Base-by-base conservation (phyloP, 225 moss, liverwort and hornwort species). In the Marchantia polymorpha region DNA sequence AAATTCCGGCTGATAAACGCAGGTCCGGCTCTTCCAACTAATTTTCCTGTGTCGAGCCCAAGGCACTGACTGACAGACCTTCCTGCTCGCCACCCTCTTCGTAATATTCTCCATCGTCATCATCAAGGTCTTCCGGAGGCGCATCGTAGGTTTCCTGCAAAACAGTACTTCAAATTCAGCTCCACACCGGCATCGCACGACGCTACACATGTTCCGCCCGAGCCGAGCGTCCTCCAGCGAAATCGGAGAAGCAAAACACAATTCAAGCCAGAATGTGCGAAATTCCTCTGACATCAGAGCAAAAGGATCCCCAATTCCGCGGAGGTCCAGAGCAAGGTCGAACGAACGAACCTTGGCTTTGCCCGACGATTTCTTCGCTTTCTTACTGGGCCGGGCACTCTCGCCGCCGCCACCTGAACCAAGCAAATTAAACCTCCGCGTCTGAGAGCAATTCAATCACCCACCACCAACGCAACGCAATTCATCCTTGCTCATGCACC, bases 61-160 rank as follows among this genome's bases (percentile, higher is more conserved):
- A 31, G 68, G 53, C 29, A 58, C 26, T 58, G 39, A 59, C 39
- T 29, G 65, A 15, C 39, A 59, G 48, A 84, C 85, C 85, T 85
- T 85, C 85, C 29, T 79, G 81, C 51, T 84, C 84, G 0, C 71
- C 54, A 47, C 75, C 75, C 52, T 82, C 85, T 30, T 85, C 85
- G 17, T 79, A 85, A 12, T 85, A 76, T 10, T 85, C 85, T 54
- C 68, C 85, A 48, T 85, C 85, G 49, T 84, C 84, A 29, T 68
- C 84, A n/a, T 75, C 79, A 52, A 48, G 52, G 68, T 85, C 85
- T 50, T 85, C 85, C 0, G 72, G 63, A 16, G 29, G 51, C 13
- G 60, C 68, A 39, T 79, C 85, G 46, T 84, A 78, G 48, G 67
- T 29, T 74, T 82, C 81, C 46, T 85, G 78, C 3, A 47, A 0